These are phyloP conservation scores for Thraustotheca clavata DNA, from an alignment of 352 stramenopile species.

Conservation along the genomic window DNA sequence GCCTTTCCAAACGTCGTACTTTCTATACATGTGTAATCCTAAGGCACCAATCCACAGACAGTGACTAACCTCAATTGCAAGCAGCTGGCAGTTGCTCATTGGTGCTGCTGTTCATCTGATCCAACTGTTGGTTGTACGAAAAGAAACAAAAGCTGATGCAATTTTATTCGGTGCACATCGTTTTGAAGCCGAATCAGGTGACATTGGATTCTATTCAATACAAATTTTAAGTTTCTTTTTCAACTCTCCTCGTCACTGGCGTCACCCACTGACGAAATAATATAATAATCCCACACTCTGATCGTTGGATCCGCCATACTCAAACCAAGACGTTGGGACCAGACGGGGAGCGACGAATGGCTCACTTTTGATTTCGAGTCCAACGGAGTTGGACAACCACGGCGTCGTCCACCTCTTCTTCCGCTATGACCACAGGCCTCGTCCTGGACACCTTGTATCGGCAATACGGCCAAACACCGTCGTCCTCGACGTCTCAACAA, in stretches of 20 bases:
- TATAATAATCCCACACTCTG: slow-evolving; percentile 2
- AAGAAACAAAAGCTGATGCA: slow-evolving; percentile 3
- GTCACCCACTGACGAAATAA: not conserved
- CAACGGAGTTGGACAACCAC: slow-evolving; percentile 17
- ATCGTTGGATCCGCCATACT: slow-evolving; percentile 4
- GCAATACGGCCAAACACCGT: slow-evolving; percentile 1
- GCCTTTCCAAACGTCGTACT: not conserved
- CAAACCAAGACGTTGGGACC: not conserved
- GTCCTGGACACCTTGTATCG: slow-evolving; percentile 17
- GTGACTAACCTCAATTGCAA: not conserved
- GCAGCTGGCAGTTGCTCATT: not conserved
- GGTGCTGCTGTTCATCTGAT: slow-evolving; percentile 6
- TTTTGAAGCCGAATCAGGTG: slow-evolving; percentile 4
- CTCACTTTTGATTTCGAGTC: slow-evolving; percentile 20
- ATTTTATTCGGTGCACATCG: slow-evolving; percentile 8
- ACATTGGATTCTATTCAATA: not conserved
- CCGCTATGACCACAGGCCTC: slow-evolving; percentile 20
- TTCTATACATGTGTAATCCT: not conserved
- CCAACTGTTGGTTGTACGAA: not conserved
- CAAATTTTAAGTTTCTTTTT: not conserved
- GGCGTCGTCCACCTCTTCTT: slow-evolving; percentile 6
- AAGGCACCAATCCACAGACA: not conserved
- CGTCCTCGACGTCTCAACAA: not conserved
- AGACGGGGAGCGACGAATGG: slow-evolving; percentile 1
- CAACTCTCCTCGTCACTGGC: not conserved